A percentile compares a stretch with the other conserved stretches of the same genome.
Evolutionary conservation across 148 eudicot genomes (phyloP).

Genomic region (Spergularia marina): DNA sequence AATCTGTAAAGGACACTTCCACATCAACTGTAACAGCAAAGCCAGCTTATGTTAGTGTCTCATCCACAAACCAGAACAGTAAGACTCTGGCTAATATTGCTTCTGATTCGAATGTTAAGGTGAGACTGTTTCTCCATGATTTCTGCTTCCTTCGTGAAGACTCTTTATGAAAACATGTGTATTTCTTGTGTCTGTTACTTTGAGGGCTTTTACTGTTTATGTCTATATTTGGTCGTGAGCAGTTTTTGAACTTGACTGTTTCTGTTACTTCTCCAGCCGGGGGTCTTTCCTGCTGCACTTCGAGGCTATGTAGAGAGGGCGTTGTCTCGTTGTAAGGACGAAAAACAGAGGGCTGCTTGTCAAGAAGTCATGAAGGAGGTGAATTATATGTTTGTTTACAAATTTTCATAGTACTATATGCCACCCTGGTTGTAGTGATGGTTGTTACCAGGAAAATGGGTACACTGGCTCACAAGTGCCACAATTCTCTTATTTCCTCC

Average conservation of each 20-base stretch:
- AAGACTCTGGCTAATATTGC: conserved; percentile 45
- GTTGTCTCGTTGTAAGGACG: conserved; percentile 93
- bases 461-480: not conserved
- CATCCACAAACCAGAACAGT: conserved; percentile 53
- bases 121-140: conserved; percentile 25
- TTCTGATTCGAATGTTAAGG: conserved; percentile 72
- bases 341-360: conserved; percentile 69
- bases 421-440: not conserved
- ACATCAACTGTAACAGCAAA: conserved; percentile 46
- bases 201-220: not conserved
- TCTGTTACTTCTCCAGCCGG: conserved; percentile 52
- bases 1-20: conserved; percentile 53
- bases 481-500: not conserved
- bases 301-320: conserved; percentile 98
- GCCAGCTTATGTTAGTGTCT: conserved; percentile 86
- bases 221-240: conserved; percentile 1
- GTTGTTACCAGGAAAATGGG: not conserved
- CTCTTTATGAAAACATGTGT: not conserved
- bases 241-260: conserved; percentile 12
- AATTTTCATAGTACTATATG: not conserved
- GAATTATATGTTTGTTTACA: conserved; percentile 14
- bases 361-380: conserved; percentile 90
- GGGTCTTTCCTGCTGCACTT: conserved; percentile 78
- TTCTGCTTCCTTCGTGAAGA: not conserved
- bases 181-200: not conserved